A percentile compares a stretch with the other conserved stretches of the same genome.
phyloP scores from a whole-genome alignment of 768 basidiomycete genomes.

The Scleroderma bovista region DNA sequence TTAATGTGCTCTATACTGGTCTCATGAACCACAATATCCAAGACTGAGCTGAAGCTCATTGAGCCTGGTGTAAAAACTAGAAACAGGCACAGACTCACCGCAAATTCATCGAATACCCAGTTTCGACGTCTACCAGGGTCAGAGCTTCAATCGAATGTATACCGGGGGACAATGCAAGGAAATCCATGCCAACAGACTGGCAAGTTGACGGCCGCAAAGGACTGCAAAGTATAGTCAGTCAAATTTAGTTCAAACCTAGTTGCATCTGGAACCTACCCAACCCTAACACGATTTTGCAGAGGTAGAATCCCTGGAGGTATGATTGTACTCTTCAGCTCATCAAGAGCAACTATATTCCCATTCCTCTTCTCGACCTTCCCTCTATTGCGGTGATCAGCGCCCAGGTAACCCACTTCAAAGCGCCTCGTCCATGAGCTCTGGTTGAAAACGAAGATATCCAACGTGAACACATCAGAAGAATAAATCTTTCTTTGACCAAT shows the following conservation, averaged over 20 bases:
- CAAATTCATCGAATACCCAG: slow-evolving; percentile 66
- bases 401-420: slow-evolving; percentile 71
- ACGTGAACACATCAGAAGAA: slow-evolving; percentile 67
- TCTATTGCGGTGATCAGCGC: slow-evolving; percentile 40
- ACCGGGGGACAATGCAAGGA: slow-evolving; percentile 74
- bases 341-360: slow-evolving; percentile 13
- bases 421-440: slow-evolving; percentile 68
- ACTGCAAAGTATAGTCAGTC: slow-evolving; percentile 31
- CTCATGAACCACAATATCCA: slow-evolving; percentile 74
- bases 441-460: slow-evolving; percentile 88
- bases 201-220: slow-evolving; percentile 77
- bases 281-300: slow-evolving; percentile 69
- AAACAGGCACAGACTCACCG: slow-evolving; percentile 39
- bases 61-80: not conserved
- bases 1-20: not conserved
- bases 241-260: slow-evolving; percentile 1
- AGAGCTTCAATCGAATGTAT: slow-evolving; percentile 72
- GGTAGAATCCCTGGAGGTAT: slow-evolving; percentile 60
- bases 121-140: slow-evolving; percentile 70
- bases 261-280: slow-evolving; percentile 53
- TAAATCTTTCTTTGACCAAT: slow-evolving; percentile 47
- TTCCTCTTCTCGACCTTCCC: slow-evolving; percentile 31
- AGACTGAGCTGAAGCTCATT: slow-evolving; percentile 49
- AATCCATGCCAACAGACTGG: slow-evolving; percentile 83
- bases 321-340: slow-evolving; percentile 27